Evolutionary conservation across 176 grass and related monocot species (phyloP), one percentile per base, ranked within the genome.

Genomic region (Alloteropsis semialata): DNA sequence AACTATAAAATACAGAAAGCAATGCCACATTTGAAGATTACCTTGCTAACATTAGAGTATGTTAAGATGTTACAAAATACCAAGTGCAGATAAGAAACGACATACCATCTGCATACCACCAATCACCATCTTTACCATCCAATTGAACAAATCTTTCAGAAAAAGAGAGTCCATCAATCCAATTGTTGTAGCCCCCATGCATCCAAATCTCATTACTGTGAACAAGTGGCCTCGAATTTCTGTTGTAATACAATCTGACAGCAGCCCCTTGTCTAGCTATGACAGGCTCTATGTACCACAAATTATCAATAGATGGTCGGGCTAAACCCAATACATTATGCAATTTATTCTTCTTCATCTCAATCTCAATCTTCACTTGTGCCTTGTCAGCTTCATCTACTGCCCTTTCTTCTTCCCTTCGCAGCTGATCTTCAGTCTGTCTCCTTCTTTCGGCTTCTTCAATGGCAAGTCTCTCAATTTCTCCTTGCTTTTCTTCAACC

Each of bases 111-210:
- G 58, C 73, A 83, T 62, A 97, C 92, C 92, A 97, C 95, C 92
- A 97, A 78, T 89, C 84, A n/a, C 81, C 90, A 65, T 87, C 85
- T 50, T 29, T 65, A 15, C 87, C 89, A 46, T 89, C 84, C 18
- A 64, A 74, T 27, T 51, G 71, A 34, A 76, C 68, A 86, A 94
- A 84, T 42, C 72, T 87, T 85, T 92, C 86, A 32, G 74, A 43
- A 62, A 97, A 81, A 57, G 86, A 97, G 36, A 94, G 77, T 41
- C 92, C 95, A 80, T 97, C 86, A 29, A 55, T 78, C 95, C 95
- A 97, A 80, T 85, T 92, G 68, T 97, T 98, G 80, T 84, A 88
- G 55, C 92, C 92, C 65, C 90, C 90, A 84, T 98, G 95, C 82
- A 98, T 86, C 92, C 92, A 98, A 56, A 94, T 88, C 69, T 97